Evolutionary conservation across 176 grass and related monocot genomes (phyloP).

Genomic region (Oryza glumipatula): DNA sequence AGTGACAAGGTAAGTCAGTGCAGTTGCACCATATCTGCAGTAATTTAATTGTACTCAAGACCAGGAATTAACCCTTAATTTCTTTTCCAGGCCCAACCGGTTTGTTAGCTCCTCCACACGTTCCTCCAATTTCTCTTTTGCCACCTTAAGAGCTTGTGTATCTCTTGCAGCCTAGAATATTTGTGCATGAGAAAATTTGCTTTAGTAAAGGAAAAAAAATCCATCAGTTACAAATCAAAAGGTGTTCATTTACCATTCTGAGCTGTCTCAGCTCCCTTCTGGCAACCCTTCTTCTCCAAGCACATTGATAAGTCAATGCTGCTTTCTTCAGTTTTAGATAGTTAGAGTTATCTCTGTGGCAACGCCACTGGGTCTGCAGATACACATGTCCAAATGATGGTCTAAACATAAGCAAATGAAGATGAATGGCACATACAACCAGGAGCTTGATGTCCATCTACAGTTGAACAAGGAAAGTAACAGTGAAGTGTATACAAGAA

Average conservation of each 20-base stretch:
- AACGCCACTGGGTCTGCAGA: conserved; percentile 68
- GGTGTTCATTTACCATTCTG: conserved; percentile 68
- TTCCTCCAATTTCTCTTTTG: conserved; percentile 85
- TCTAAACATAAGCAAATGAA: conserved; percentile 35
- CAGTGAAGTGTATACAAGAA: conserved; percentile 16
- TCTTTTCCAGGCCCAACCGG: conserved; percentile 60
- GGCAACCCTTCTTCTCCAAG: conserved; percentile 82
- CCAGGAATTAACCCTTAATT: conserved; percentile 56
- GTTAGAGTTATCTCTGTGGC: conserved; percentile 64
- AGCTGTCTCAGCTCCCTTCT: conserved; percentile 79
- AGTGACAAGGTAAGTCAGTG: not conserved
- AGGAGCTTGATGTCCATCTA: conserved; percentile 27
- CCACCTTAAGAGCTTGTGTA: conserved; percentile 77
- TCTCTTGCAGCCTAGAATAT: conserved; percentile 73
- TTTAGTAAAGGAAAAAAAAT: conserved; percentile 21
- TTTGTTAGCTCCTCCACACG: conserved; percentile 73
- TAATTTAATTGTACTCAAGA: conserved; percentile 31
- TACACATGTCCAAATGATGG: conserved; percentile 8
- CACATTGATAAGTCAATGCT: conserved; percentile 79
- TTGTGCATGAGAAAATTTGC: conserved; percentile 9
- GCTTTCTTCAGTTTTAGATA: conserved; percentile 66
- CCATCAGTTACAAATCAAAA: conserved; percentile 32
- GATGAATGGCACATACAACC: not conserved
- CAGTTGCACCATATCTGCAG: conserved; percentile 13
- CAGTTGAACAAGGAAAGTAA: conserved; percentile 37